Conservation (phyloP, 768 basidiomycete species). For the Tricholoma hemisulphureum region DNA sequence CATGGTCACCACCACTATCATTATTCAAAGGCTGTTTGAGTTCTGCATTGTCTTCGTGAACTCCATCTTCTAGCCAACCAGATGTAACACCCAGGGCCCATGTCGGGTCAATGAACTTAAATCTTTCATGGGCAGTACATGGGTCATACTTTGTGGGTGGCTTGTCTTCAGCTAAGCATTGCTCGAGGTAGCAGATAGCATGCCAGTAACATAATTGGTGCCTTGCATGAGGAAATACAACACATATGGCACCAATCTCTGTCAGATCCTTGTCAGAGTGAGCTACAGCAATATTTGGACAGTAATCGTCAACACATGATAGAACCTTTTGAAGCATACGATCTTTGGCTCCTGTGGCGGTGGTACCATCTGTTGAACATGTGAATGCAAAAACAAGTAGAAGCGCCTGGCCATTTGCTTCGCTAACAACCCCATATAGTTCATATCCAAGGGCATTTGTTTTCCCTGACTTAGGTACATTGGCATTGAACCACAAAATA, state of each 20-base stretch:
- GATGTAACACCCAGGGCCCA: slow-evolving; percentile 21
- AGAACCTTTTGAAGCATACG: slow-evolving; percentile 20
- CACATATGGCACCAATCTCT: slow-evolving; percentile 27
- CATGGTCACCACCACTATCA: too few relatives aligned
- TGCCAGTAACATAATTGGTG: slow-evolving; percentile 37
- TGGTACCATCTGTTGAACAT: slow-evolving; percentile 14
- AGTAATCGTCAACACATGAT: slow-evolving; percentile 9
- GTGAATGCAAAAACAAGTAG: slow-evolving; percentile 14
- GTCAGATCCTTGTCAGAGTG: too few relatives aligned
- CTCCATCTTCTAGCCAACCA: too few relatives aligned
- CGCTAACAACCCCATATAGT: background rate
- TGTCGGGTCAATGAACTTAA: slow-evolving; percentile 23
- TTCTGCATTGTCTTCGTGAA: too few relatives aligned
- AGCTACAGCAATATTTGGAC: slow-evolving; percentile 20
- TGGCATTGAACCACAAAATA: too few relatives aligned
- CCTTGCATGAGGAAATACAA: slow-evolving; percentile 19
- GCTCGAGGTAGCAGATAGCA: slow-evolving; percentile 21
- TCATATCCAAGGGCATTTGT: slow-evolving; percentile 2
- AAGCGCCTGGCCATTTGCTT: slow-evolving; percentile 2
- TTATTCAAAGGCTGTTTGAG: too few relatives aligned
- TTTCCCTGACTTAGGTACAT: too few relatives aligned
- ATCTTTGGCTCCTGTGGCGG: slow-evolving; percentile 18
- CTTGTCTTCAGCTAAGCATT: slow-evolving; percentile 20
- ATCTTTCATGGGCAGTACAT: slow-evolving; percentile 11
- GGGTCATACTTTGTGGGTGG: slow-evolving; percentile 19